A percentile compares a stretch with the other conserved stretches of the same genome.
Evolutionary conservation across 768 basidiomycete species (phyloP).

Genomic region (Tylopilus subfusipes): DNA sequence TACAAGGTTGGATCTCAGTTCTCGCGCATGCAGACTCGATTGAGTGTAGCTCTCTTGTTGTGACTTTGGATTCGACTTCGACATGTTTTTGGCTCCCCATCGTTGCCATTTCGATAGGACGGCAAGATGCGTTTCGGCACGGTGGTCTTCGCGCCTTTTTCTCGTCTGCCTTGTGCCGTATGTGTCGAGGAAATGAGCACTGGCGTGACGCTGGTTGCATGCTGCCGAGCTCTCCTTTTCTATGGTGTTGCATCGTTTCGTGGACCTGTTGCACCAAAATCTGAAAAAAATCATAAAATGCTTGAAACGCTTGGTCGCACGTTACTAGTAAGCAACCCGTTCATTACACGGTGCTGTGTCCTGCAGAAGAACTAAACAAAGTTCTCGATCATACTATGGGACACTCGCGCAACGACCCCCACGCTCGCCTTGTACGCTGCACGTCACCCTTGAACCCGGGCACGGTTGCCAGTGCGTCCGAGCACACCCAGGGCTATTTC

Average conservation of each 20-base stretch:
- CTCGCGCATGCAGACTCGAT: not conserved
- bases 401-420: no score
- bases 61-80: not conserved
- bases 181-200: not conserved
- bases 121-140: not conserved
- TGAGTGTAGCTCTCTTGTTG: not conserved
- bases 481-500: no score
- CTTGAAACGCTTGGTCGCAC: no score
- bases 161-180: not conserved
- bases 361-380: no score
- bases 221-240: not conserved
- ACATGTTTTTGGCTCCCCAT: not conserved
- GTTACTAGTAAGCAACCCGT: no score
- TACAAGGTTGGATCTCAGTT: not conserved
- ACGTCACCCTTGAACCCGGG: no score
- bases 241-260: not conserved
- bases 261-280: not conserved
- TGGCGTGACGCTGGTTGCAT: not conserved
- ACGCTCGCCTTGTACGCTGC: no score
- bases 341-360: no score
- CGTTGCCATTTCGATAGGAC: not conserved
- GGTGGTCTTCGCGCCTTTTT: not conserved
- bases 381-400: no score
- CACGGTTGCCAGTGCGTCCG: no score
- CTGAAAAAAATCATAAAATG: not conserved